phyloP scores from a whole-genome alignment of 331 rosid species.

The Quercus phellos region DNA sequence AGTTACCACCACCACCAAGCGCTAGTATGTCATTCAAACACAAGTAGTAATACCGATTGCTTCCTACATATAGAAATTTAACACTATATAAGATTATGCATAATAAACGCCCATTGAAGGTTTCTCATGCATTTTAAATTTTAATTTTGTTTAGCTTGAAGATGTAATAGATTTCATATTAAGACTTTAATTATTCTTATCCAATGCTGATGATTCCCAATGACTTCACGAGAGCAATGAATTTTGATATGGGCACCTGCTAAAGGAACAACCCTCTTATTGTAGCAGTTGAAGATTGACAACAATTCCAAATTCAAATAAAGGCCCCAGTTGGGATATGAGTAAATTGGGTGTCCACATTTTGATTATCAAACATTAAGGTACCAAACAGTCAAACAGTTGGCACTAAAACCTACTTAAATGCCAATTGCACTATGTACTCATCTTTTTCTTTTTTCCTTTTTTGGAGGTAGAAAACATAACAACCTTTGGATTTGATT shows the following conservation, averaged over 20 bases:
- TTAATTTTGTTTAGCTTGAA: not conserved
- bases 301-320: not conserved
- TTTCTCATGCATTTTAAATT: not conserved
- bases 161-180: not conserved
- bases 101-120: not conserved
- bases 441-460: too few species aligned
- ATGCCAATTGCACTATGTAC: not conserved
- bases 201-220: not conserved
- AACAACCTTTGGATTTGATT: not conserved
- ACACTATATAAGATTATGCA: slow-evolving; percentile 1
- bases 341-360: not conserved
- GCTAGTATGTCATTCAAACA: slow-evolving; percentile 77
- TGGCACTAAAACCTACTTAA: not conserved
- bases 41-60: slow-evolving; percentile 69
- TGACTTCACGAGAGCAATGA: not conserved
- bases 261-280: not conserved
- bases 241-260: not conserved
- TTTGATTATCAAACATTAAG: not conserved
- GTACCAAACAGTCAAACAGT: not conserved
- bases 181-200: not conserved
- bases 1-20: slow-evolving; percentile 91
- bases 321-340: not conserved
- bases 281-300: not conserved
- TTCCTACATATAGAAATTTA: slow-evolving; percentile 44
- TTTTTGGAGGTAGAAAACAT: not conserved